These are phyloP conservation scores for Conticribra guillardii DNA, from an alignment of 108 stramenopile species.

Conservation along the genomic window DNA sequence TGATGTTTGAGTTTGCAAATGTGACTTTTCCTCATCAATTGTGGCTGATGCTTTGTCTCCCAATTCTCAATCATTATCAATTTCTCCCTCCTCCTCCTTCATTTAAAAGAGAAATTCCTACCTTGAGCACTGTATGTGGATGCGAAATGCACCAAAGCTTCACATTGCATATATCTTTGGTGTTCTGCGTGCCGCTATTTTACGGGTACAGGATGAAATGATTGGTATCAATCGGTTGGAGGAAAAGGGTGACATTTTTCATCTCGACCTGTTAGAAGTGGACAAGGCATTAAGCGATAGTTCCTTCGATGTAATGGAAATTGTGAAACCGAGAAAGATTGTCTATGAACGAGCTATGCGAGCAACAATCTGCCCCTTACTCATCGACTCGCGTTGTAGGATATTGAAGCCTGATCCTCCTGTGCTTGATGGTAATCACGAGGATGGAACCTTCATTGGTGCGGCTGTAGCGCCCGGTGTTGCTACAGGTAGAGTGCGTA, in stretches of 20 bases:
- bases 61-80: neutral
- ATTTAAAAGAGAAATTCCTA: neutral
- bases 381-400: conserved; percentile 34
- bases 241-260: conserved; percentile 25
- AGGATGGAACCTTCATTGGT: conserved; percentile 13
- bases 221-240: conserved; percentile 11
- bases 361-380: conserved; percentile 34
- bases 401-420: conserved; percentile 31
- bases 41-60: neutral
- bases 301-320: conserved; percentile 12
- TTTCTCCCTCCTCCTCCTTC: neutral
- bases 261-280: conserved; percentile 26
- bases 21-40: too few species aligned
- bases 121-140: conserved; percentile 37
- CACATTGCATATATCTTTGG: conserved; percentile 10
- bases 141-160: conserved; percentile 33
- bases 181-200: conserved; percentile 9
- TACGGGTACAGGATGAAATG: conserved; percentile 19
- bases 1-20: too few species aligned
- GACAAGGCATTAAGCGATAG: conserved; percentile 15
- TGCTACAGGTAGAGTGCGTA: conserved; percentile 26
- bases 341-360: conserved; percentile 18
- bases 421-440: neutral
- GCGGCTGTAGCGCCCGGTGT: conserved; percentile 25
- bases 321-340: conserved; percentile 18